A percentile compares a stretch with the other conserved stretches of the same genome.
Conservation (phyloP, 2,329 filamentous ascomycete species). For the Didymella sp. region DNA sequence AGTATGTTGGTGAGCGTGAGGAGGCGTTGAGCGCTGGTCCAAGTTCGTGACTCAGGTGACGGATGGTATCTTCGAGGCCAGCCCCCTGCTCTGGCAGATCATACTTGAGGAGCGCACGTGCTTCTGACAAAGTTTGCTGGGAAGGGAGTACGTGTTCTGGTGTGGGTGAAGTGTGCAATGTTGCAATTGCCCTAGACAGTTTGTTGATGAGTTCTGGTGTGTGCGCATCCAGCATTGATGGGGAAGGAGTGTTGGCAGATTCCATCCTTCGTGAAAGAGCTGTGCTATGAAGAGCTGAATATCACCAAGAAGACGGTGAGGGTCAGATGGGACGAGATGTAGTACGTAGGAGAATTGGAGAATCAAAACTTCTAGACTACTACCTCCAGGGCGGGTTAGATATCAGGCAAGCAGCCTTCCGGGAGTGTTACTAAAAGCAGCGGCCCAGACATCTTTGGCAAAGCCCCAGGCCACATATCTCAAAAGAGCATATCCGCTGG, state of each 20-base stretch:
- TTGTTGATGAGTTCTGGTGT: conserved; percentile 23
- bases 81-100: conserved; percentile 51
- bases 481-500: background rate
- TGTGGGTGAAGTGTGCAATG: conserved; percentile 28
- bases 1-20: conserved; percentile 64
- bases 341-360: background rate
- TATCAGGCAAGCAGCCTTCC: background rate
- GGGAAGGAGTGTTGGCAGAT: background rate
- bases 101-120: conserved; percentile 46
- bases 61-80: conserved; percentile 52
- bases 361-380: background rate
- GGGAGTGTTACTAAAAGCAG: background rate
- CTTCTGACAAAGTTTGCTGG: conserved; percentile 33
- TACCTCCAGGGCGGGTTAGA: no score
- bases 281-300: background rate
- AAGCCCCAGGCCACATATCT: background rate
- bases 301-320: background rate
- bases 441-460: background rate
- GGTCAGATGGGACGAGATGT: background rate
- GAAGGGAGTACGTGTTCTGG: conserved; percentile 47
- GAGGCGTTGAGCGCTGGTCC: conserved; percentile 69
- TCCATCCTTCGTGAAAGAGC: background rate
- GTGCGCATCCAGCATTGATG: conserved; percentile 23
- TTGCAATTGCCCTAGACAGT: conserved; percentile 36
- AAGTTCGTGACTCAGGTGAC: conserved; percentile 57